phyloP scores from a whole-genome alignment of 2,329 filamentous ascomycete genomes.

The Sclerotinia glacialis region DNA sequence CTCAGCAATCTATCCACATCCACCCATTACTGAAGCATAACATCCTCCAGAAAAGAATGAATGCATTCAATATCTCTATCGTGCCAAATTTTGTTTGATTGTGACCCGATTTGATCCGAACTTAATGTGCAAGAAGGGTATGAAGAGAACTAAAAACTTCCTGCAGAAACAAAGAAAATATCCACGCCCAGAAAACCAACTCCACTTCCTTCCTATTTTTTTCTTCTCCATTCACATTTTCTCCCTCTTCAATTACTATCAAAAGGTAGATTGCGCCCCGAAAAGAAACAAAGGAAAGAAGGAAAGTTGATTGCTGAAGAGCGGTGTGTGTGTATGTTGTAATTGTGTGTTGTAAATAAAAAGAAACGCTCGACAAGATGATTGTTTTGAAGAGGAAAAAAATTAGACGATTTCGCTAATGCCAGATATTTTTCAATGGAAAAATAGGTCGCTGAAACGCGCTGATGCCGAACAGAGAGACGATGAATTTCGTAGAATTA shows the following conservation, averaged over 20 bases:
- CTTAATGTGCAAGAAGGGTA: conserved; percentile 21
- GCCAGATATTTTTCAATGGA: conserved; percentile 21
- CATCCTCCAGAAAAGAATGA: conserved; percentile 1
- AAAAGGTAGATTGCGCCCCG: conserved; percentile 18
- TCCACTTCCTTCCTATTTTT: conserved; percentile 6
- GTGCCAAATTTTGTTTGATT: conserved; percentile 17
- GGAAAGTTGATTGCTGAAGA: conserved; percentile 18
- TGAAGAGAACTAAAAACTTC: conserved; percentile 21
- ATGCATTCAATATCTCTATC: conserved; percentile 16
- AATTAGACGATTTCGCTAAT: conserved; percentile 24
- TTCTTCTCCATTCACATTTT: conserved; percentile 15
- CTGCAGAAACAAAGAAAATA: conserved; percentile 22
- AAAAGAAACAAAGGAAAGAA: conserved; percentile 23
- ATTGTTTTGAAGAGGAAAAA: conserved; percentile 18
- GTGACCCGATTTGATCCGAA: conserved; percentile 19
- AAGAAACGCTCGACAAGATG: conserved; percentile 23
- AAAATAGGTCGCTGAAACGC: conserved; percentile 15
- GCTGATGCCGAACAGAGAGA: conserved; percentile 21
- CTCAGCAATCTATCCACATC: conserved; percentile 10
- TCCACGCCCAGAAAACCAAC: not conserved
- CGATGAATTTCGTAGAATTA: conserved; percentile 1
- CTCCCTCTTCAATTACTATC: conserved; percentile 19
- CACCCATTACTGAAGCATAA: conserved; percentile 4
- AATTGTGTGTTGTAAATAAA: conserved; percentile 17
- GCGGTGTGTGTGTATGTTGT: conserved; percentile 17